Percentiles rank a stretch among this genome's conserved stretches.
phyloP scores from a whole-genome alignment of 208 protist species.

The Trypanosoma rangeli region DNA sequence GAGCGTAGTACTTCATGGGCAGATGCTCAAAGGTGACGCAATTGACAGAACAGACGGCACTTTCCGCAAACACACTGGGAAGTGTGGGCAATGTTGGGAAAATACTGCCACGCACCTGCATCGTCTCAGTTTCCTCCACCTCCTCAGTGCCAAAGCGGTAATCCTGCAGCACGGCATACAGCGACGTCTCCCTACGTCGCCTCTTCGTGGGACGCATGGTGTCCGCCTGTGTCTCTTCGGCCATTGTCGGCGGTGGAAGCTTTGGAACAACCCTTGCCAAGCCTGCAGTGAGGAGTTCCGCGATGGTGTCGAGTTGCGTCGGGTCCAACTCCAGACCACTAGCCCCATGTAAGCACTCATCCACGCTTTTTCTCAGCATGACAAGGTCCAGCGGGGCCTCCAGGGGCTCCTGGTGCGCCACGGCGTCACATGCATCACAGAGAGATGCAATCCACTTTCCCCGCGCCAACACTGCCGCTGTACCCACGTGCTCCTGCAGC shows the following conservation, averaged over 20 bases:
- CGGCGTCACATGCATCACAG: conserved; percentile 7
- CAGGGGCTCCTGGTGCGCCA: background rate
- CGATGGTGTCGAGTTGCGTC: background rate
- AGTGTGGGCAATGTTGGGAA: conserved; percentile 11
- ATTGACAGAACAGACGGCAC: conserved; percentile 21
- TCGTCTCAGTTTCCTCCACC: background rate
- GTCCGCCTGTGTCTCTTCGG: background rate
- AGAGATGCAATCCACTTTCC: conserved; percentile 11
- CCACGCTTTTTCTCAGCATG: conserved; percentile 3
- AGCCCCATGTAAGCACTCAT: conserved; percentile 3
- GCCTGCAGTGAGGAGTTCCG: conserved; percentile 4
- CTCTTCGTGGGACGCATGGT: background rate
- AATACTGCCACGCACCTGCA: conserved; percentile 4
- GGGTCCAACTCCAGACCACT: background rate
- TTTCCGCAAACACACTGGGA: conserved; percentile 26
- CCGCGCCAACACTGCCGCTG: background rate
- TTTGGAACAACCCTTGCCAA: conserved; percentile 13
- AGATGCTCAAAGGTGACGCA: conserved; percentile 19
- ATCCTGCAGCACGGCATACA: background rate
- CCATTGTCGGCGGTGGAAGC: background rate
- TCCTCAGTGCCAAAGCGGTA: background rate
- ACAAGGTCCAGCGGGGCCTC: conserved; percentile 3
- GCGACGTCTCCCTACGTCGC: background rate
- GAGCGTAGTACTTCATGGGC: conserved; percentile 13
- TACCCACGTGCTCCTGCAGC: background rate